Conservation (phyloP, 768 basidiomycete genomes). For the Imleria badia region DNA sequence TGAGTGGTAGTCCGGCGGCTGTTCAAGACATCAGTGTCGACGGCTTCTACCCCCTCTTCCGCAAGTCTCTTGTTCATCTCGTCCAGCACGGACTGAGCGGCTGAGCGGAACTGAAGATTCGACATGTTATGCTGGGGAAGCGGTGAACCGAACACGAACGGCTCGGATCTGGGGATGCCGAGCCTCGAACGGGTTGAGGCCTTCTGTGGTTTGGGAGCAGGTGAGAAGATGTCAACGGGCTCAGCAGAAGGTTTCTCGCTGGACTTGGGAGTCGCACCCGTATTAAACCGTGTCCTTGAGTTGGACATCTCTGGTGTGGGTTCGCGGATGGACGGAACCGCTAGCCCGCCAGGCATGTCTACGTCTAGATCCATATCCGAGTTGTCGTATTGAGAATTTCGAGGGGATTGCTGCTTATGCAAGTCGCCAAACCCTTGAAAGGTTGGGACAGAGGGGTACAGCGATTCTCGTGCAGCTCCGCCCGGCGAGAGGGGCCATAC, state of each 20-base stretch:
- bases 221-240: constrained; percentile 42
- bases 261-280: constrained; percentile 26
- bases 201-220: constrained; percentile 27
- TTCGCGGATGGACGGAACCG: constrained; percentile 14
- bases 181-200: constrained; percentile 23
- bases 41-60: constrained; percentile 51
- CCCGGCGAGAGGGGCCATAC: constrained; percentile 44
- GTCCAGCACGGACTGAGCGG: constrained; percentile 69
- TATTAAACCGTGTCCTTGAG: constrained; percentile 13
- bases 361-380: constrained; percentile 36
- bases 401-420: constrained; percentile 13
- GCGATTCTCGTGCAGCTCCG: constrained; percentile 19
- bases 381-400: constrained; percentile 18
- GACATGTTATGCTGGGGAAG: constrained; percentile 60
- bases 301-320: constrained; percentile 22
- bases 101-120: constrained; percentile 63
- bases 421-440: constrained; percentile 34
- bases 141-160: constrained; percentile 80
- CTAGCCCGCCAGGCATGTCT: constrained; percentile 38
- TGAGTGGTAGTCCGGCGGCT: constrained; percentile 19
- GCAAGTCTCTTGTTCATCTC: constrained; percentile 80
- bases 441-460: constrained; percentile 42
- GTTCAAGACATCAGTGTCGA: constrained; percentile 46
- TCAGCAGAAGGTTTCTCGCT: constrained; percentile 33
- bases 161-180: constrained; percentile 32